These are phyloP conservation scores for Plicaturopsis crispa DNA, from an alignment of 768 basidiomycete species.

Conservation along the genomic window DNA sequence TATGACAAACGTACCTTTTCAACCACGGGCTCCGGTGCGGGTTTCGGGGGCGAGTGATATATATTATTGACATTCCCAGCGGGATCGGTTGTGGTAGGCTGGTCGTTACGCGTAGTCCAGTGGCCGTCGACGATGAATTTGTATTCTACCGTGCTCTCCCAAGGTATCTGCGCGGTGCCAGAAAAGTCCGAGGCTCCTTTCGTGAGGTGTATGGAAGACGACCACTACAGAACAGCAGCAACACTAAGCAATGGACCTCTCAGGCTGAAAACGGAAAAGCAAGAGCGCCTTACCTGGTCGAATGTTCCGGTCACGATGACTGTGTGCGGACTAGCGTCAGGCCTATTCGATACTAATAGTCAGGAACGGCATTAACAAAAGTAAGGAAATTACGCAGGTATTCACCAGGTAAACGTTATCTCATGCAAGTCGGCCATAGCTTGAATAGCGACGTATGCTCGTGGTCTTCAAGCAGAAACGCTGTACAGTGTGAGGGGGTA, in stretches of 20 bases:
- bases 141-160: constrained; percentile 57
- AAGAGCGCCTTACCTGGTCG: constrained; percentile 70
- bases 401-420: no score
- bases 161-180: constrained; percentile 47
- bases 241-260: no score
- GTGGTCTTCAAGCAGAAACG: no score
- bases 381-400: no score
- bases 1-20: no score
- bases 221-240: constrained; percentile 59
- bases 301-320: constrained; percentile 76
- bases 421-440: no score
- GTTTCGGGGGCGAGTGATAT: constrained; percentile 39
- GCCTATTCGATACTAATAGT: no score
- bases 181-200: constrained; percentile 48
- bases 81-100: constrained; percentile 53
- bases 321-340: constrained; percentile 40
- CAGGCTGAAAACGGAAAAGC: no score
- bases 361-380: no score
- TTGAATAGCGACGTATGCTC: no score
- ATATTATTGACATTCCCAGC: constrained; percentile 70
- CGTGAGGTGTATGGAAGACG: constrained; percentile 44
- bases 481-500: no score
- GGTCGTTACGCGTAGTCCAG: constrained; percentile 49
- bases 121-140: constrained; percentile 76
- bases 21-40: no score